Conservation (phyloP, 106 monocot species). For the Triglochin maritima region DNA sequence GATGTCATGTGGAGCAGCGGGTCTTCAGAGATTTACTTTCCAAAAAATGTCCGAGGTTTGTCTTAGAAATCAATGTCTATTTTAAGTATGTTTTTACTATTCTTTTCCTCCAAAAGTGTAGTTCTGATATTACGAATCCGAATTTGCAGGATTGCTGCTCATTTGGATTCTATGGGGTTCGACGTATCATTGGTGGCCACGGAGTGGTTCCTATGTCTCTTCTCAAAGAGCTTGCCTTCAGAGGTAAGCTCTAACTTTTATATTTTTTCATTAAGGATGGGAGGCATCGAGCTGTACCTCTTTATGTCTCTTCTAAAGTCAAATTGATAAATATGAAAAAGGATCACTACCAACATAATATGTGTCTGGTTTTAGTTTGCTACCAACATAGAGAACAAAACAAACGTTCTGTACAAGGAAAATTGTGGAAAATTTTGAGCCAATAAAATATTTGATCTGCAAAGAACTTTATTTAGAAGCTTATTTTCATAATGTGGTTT, state of each 20-base stretch:
- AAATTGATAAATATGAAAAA: no score
- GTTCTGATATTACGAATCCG: not conserved
- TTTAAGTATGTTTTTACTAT: not conserved
- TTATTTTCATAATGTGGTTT: no score
- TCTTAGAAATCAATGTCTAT: not conserved
- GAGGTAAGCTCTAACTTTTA: conserved; percentile 30
- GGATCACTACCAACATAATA: no score
- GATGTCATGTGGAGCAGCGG: conserved; percentile 89
- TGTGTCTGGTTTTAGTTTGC: no score
- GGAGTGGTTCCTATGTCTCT: conserved; percentile 90
- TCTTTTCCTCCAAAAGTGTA: not conserved
- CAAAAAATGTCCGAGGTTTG: conserved; percentile 81
- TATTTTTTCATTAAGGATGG: not conserved
- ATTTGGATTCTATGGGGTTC: conserved; percentile 72
- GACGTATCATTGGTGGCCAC: conserved; percentile 80
- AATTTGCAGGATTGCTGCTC: conserved; percentile 56
- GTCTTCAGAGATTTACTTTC: conserved; percentile 77
- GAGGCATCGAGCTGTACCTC: no score
- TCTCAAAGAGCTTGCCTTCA: conserved; percentile 91
- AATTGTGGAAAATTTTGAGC: no score
- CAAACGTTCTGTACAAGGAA: no score
- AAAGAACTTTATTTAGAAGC: no score
- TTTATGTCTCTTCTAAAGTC: no score
- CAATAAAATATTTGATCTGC: no score
- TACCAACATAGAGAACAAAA: no score